phyloP scores from a whole-genome alignment of 192 early-diverging fungal species.

The Dispira parvispora region DNA sequence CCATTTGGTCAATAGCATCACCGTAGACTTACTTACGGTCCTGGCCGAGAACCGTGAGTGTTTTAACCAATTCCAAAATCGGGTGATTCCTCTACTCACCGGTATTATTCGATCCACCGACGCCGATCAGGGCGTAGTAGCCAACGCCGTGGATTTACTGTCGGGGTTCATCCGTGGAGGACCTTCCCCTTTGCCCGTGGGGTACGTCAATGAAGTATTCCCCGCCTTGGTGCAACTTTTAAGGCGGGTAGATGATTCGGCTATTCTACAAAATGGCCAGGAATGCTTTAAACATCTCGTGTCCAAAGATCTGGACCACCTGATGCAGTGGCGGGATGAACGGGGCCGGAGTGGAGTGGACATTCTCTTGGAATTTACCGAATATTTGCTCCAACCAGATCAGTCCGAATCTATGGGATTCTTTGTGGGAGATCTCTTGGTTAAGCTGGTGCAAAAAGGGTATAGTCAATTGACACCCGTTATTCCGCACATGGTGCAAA shows the following conservation, averaged over 20 bases:
- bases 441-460: constrained; percentile 70
- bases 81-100: constrained; percentile 53
- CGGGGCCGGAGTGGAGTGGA: constrained; percentile 40
- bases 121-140: constrained; percentile 19
- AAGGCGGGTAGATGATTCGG: constrained; percentile 45
- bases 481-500: constrained; percentile 61
- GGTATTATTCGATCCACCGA: constrained; percentile 32
- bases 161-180: constrained; percentile 50
- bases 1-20: constrained; percentile 50
- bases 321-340: constrained; percentile 53
- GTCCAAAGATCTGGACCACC: constrained; percentile 51
- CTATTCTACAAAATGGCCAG: constrained; percentile 80
- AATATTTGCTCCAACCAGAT: constrained; percentile 54
- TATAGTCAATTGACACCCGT: constrained; percentile 27
- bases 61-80: constrained; percentile 45
- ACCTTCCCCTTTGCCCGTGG: constrained; percentile 50
- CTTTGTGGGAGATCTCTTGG: constrained; percentile 81
- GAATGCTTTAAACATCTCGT: constrained; percentile 67
- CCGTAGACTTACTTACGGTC: constrained; percentile 60
- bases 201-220: constrained; percentile 60
- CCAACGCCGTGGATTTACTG: constrained; percentile 51
- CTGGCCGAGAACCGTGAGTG: constrained; percentile 51
- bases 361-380: constrained; percentile 64
- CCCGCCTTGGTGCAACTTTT: constrained; percentile 63
- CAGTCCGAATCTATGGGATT: constrained; percentile 63